Conservation (phyloP, 495 filamentous ascomycete species). For the Penicillium mononematosum region DNA sequence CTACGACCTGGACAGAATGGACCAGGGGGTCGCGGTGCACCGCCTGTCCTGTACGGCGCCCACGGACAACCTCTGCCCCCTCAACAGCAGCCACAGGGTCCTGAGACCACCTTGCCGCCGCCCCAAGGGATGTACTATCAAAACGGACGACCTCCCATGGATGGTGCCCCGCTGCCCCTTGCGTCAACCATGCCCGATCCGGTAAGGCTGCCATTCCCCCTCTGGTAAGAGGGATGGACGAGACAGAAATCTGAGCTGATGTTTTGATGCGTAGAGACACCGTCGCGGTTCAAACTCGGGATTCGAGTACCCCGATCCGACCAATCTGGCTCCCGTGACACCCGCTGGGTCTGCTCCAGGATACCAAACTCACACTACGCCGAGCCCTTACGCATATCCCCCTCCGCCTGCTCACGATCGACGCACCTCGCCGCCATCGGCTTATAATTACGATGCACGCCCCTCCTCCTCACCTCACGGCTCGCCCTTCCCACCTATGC, state of each 20-base stretch:
- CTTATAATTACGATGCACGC: constrained; percentile 48
- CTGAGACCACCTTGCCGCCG: constrained; percentile 49
- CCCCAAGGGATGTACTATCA: constrained; percentile 49
- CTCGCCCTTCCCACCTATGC: constrained; percentile 49
- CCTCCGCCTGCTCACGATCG: constrained; percentile 44
- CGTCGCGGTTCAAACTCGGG: constrained; percentile 50
- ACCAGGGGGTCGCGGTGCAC: constrained; percentile 43
- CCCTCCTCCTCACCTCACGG: constrained; percentile 52
- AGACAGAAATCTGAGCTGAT: constrained; percentile 21
- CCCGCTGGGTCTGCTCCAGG: constrained; percentile 49
- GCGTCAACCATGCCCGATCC: constrained; percentile 43
- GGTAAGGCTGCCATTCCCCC: constrained; percentile 42
- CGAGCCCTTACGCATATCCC: constrained; percentile 43
- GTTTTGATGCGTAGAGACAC: constrained; percentile 37
- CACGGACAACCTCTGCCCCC: constrained; percentile 71
- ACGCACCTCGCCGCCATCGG: constrained; percentile 51
- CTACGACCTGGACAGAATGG: constrained; percentile 44
- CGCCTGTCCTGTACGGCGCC: constrained; percentile 62
- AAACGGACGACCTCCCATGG: constrained; percentile 37
- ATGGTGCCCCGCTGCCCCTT: constrained; percentile 42
- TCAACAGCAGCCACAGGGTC: constrained; percentile 48
- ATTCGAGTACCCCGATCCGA: constrained; percentile 56
- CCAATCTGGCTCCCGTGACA: constrained; percentile 53
- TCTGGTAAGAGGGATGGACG: neutral
- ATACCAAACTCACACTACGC: constrained; percentile 47